phyloP scores from a whole-genome alignment of 768 basidiomycete genomes.

The Fibroporia radiculosa region DNA sequence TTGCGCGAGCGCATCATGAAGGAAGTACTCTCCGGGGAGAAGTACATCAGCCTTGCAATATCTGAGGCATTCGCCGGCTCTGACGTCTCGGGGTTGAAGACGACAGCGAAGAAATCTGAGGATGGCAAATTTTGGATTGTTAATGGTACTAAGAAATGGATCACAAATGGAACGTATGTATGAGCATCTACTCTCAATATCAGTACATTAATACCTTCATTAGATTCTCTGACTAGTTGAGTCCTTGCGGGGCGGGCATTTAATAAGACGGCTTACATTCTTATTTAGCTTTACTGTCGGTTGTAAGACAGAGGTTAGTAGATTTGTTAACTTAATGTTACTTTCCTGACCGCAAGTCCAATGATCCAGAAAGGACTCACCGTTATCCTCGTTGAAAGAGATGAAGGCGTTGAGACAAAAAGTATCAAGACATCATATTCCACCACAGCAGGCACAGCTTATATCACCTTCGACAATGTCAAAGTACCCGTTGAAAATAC shows the following conservation, averaged over 20 bases:
- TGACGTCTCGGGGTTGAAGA: slow-evolving; percentile 75
- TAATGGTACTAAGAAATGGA: slow-evolving; percentile 86
- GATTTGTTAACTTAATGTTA: neutral
- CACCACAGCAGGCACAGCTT: slow-evolving; percentile 77
- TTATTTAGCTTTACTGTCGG: slow-evolving; percentile 56
- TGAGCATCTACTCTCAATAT: neutral
- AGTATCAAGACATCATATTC: slow-evolving; percentile 91
- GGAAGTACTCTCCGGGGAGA: slow-evolving; percentile 67
- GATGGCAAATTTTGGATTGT: slow-evolving; percentile 84
- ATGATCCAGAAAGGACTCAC: slow-evolving; percentile 56
- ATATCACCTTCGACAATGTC: slow-evolving; percentile 77
- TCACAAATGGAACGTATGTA: slow-evolving; percentile 63
- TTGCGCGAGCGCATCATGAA: slow-evolving; percentile 50
- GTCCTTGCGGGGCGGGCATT: too few relatives aligned
- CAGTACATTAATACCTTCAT: neutral
- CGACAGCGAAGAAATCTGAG: slow-evolving; percentile 68
- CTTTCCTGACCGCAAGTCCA: slow-evolving; percentile 5
- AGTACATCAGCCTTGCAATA: slow-evolving; percentile 83
- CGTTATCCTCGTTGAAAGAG: slow-evolving; percentile 78
- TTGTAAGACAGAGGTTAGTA: slow-evolving; percentile 53
- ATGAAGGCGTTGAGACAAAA: slow-evolving; percentile 77
- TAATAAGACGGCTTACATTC: neutral
- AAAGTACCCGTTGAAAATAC: slow-evolving; percentile 84
- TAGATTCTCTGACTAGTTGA: slow-evolving; percentile 35
- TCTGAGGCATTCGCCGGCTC: slow-evolving; percentile 85